Evolutionary conservation across 1,284 basidiomycete genomes (phyloP), one percentile per base, ranked within the genome.

Genomic region (Boletus austroedulis): DNA sequence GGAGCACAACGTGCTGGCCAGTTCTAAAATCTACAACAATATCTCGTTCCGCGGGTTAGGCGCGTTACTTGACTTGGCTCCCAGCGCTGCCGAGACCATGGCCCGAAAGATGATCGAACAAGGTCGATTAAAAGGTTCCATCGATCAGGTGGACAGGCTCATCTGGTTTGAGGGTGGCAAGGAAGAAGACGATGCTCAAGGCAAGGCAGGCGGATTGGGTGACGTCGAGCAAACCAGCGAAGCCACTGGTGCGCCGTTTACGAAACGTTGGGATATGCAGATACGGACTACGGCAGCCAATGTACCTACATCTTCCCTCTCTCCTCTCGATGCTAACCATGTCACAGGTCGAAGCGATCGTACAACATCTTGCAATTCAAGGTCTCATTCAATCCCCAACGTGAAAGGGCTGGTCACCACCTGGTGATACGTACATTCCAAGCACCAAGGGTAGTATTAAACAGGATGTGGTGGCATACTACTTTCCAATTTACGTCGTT

Each of bases 101-200:
- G 94, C 94, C 9, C 82, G 95, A 51, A 89, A 89, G 71, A 98
- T 98, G 95, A 96, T 98, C 58, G 93, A 95, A 70, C 95, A 98
- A 75, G 90, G 93, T 11, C 86, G 95, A 62, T 77, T 98, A 62
- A 89, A 89, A 66, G 95, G 91, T 11, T 90, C 86, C 61, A 96
- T 98, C 56, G 95, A 98, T 73, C 95, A 98, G 71, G 94, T 97
- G 5, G 92, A 95, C 58, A 89, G 84, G 62, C 79, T 97, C 50
- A 95, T 97, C 61, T 95, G 91, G 82, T 95, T 97, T 62, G 93
- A 96, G 66, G 86, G 83, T 44, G 81, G 83, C 47, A 80, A 80
- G 49, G 90, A 93, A 67, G 92, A 94, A 62, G 91, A 93, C 56
- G 89, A 93, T 64, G 92, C 90, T 1, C 92, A 95, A 74, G 92